Evolutionary conservation across 2,329 filamentous ascomycete genomes (phyloP), one percentile per base, ranked within the genome.

Genomic region (Lecanoromycetidae sp.): DNA sequence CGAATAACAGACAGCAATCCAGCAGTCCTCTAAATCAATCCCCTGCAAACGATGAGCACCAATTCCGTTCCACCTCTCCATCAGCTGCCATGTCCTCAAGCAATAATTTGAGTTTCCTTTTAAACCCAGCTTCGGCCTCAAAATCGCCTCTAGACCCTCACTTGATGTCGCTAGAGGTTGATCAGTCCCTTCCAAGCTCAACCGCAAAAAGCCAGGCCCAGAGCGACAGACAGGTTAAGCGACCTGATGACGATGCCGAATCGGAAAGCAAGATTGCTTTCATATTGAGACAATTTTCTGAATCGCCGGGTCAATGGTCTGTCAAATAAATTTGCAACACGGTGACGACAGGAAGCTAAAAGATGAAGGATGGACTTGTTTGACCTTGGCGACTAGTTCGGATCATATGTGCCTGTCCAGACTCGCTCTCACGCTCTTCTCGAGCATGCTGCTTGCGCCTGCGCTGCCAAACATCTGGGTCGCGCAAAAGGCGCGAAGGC

Each of bases 381-480:
- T 46, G 66, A 68, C 52, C 61, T 73, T 27, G 74, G 71, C 5
- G 72, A 69, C 33, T 79, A 79, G 57, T 81, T 80, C 49, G 70
- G 73, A 3, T 75, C 72, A 20, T 70, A 76, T 44, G 73, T 80
- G 17, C 76, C 76, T 1, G 68, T 79, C 2, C 72, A 73, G 56
- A 74, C 77, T n/a, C 58, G 66, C 25, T 63, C 63, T 4, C 71
- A 70, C 44, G 65, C 68, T 5, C 58, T 73, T 2, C 56, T 72
- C 8, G 69, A 68, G 53, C 67, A 68, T 55, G 73, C 77, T 6
- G 74, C 75, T 7, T 75, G 77, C 50, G 76, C 77, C 19, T 77
- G 77, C 52, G 71, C 76, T 5, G 77, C 76, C 10, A 81, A 80
- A 56, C 74, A 79, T 53, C 65, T 79, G 15, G 71, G 71, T 15